Evolutionary conservation across 495 filamentous ascomycete species (phyloP).

Genomic region (Penicillium goetzii): DNA sequence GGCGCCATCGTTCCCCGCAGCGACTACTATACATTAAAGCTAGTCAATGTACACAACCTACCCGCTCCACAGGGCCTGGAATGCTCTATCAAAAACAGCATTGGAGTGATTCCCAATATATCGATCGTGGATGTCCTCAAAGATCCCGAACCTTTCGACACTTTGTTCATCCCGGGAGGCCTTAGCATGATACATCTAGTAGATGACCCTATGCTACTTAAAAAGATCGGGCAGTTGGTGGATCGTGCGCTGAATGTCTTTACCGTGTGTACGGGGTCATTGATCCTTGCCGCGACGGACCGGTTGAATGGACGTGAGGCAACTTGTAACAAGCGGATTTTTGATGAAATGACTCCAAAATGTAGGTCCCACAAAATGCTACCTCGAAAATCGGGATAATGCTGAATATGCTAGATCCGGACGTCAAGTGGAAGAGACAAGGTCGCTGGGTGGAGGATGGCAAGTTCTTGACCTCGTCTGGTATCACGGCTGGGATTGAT

Average conservation of each 20-base stretch:
- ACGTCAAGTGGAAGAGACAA: constrained; percentile 7
- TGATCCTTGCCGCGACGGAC: neutral
- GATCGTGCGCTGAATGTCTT: neutral
- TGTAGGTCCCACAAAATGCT: neutral
- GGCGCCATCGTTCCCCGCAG: constrained; percentile 8
- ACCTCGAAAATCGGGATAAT: neutral
- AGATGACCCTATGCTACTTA: neutral
- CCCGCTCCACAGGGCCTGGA: neutral
- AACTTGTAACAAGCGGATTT: constrained; percentile 1
- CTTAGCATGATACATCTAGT: constrained; percentile 1
- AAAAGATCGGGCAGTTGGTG: constrained; percentile 1
- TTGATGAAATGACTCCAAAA: constrained; percentile 2
- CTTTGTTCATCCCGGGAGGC: neutral
- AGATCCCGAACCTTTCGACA: neutral
- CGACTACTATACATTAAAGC: constrained; percentile 10
- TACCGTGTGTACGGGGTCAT: constrained; percentile 2
- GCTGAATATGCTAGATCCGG: neutral
- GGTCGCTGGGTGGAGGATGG: neutral
- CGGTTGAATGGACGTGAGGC: neutral
- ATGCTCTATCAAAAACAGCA: neutral
- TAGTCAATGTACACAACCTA: constrained; percentile 4
- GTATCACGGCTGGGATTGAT: neutral
- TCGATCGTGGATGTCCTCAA: neutral
- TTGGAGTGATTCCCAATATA: neutral
- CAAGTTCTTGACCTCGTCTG: constrained; percentile 2